Evolutionary conservation across 148 eudicot genomes (phyloP).

Genomic region (Cornus controversa): DNA sequence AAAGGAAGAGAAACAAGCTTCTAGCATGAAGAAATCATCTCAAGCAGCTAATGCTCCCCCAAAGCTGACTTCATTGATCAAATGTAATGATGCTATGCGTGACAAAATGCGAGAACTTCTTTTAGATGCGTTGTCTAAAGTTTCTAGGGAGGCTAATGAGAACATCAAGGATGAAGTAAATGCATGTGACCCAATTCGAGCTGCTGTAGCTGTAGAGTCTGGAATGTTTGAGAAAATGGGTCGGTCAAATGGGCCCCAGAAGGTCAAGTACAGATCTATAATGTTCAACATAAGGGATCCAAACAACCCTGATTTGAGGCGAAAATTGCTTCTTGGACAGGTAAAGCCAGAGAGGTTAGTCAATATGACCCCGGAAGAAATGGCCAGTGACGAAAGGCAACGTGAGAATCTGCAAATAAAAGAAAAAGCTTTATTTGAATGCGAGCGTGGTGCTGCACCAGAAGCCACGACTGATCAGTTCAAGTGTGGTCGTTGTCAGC

Average conservation of each 20-base stretch:
- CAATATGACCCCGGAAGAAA: constrained; percentile 46
- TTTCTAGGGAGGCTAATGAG: constrained; percentile 42
- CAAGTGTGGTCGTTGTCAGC: constrained; percentile 36
- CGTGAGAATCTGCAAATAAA: constrained; percentile 49
- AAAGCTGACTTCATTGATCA: constrained; percentile 52
- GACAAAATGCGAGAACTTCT: constrained; percentile 59
- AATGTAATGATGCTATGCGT: constrained; percentile 47
- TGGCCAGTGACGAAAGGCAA: constrained; percentile 65
- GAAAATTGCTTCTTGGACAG: constrained; percentile 56
- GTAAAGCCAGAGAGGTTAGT: constrained; percentile 44
- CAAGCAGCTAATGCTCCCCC: constrained; percentile 41
- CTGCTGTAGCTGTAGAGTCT: constrained; percentile 61
- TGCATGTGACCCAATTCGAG: constrained; percentile 58
- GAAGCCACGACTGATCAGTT: constrained; percentile 68
- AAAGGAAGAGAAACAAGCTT: constrained; percentile 33
- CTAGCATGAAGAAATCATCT: constrained; percentile 22
- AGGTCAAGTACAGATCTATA: constrained; percentile 48
- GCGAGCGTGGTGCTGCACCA: constrained; percentile 54
- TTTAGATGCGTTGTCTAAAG: constrained; percentile 49
- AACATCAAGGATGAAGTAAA: constrained; percentile 39
- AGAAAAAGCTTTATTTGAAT: constrained; percentile 57
- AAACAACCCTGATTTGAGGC: constrained; percentile 64
- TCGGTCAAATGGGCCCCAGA: constrained; percentile 54
- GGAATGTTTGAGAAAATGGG: constrained; percentile 68
- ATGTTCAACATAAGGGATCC: constrained; percentile 60